Percentiles rank a stretch among this genome's conserved stretches.
phyloP scores from a whole-genome alignment of 2,329 filamentous ascomycete genomes.

The Microdochium paspali region DNA sequence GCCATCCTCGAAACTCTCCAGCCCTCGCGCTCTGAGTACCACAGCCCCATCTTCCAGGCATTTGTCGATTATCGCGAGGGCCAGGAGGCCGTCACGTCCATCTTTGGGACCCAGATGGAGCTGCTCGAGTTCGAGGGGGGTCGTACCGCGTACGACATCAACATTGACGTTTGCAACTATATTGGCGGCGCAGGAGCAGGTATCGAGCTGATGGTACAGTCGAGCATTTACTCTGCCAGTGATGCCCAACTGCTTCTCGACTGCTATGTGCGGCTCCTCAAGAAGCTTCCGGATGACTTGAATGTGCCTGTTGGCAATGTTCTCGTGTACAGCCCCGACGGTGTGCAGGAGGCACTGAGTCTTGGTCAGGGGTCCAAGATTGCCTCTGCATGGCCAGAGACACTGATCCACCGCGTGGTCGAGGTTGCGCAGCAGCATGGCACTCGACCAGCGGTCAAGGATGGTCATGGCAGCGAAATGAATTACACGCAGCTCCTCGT shows the following conservation, averaged over 20 bases:
- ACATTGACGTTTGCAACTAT: slow-evolving; percentile 3
- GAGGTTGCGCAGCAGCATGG: slow-evolving; percentile 1
- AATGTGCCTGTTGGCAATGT: not conserved
- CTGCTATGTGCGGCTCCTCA: slow-evolving; percentile 7
- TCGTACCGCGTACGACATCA: slow-evolving; percentile 19
- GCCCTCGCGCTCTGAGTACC: slow-evolving; percentile 23
- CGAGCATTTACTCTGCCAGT: slow-evolving; percentile 9
- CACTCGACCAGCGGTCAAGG: slow-evolving; percentile 4
- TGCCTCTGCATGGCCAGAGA: slow-evolving; percentile 6
- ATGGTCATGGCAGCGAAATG: slow-evolving; percentile 3
- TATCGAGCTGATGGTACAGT: slow-evolving; percentile 5
- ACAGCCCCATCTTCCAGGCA: slow-evolving; percentile 22
- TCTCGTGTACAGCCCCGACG: not conserved
- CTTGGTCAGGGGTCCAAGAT: not conserved
- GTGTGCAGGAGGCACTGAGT: not conserved
- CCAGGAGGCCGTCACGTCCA: not conserved
- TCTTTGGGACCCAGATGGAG: slow-evolving; percentile 1
- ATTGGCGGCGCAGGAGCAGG: slow-evolving; percentile 5
- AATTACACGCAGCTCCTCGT: slow-evolving; percentile 24
- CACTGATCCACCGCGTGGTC: slow-evolving; percentile 8
- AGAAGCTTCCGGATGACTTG: slow-evolving; percentile 2
- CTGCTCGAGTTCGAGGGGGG: slow-evolving; percentile 5
- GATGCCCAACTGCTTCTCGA: slow-evolving; percentile 5
- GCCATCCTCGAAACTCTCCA: slow-evolving; percentile 25
- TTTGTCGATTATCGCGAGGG: slow-evolving; percentile 9